Evolutionary conservation across 2,329 filamentous ascomycete species (phyloP), one percentile per base, ranked within the genome.

Genomic region (Cercospora janseana): DNA sequence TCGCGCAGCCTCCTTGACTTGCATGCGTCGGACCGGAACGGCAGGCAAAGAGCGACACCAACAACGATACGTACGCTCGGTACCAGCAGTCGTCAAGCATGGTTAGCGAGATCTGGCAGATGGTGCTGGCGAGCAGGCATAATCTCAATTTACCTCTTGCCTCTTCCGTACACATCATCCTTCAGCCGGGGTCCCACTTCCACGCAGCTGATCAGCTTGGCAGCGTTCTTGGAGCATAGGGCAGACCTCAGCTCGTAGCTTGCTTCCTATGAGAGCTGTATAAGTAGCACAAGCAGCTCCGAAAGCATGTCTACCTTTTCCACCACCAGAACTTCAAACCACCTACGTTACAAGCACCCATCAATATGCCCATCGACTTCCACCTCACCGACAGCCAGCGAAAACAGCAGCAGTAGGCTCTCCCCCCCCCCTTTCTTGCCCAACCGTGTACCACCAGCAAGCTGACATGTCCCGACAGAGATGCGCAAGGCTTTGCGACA

Each of bases 401-500:
- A 15, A 20, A 51, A 15, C 48, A 45, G 26, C 48, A 45, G 16
- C 43, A 46, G 43, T 46, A 9, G 7, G 29, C 13, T 13, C 12
- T 15, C 6, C 8, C 21, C 2, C 43, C 15, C 13, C 9, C 13
- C n/a, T 27, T 13, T n/a, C n/a, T n/a, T n/a, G n/a, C n/a, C n/a
- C n/a, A n/a, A n/a, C n/a, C n/a, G n/a, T n/a, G n/a, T n/a, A n/a
- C n/a, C n/a, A n/a, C n/a, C n/a, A n/a, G n/a, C n/a, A 3, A 9
- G 31, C 43, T 46, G 43, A 46, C 29, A 20, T n/a, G 5, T 32
- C 26, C 3, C 6, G 2, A 7, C 28, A 37, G 32, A 16, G 62
- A 58, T 43, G 65, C 64, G 10, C 49, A 51, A 5, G 48, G 47
- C 15, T 68, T 69, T 29, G 61, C 66, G 7, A 43, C 51, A 3